Evolutionary conservation across 768 basidiomycete species (phyloP).

Genomic region (Hypsizygus marmoreus): DNA sequence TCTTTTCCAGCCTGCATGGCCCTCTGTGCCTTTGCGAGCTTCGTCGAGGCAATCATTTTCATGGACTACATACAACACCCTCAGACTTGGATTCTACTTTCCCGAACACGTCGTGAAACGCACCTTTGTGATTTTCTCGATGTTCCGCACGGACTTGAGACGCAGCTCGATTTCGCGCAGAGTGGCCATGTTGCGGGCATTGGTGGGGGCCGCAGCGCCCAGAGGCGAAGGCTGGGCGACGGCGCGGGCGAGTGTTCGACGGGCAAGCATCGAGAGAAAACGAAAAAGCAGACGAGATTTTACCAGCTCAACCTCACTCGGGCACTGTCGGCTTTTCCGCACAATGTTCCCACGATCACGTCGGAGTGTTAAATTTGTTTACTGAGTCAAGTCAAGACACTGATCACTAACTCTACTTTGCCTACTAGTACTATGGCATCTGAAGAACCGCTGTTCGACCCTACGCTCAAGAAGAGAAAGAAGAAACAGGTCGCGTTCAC

Average conservation of each 20-base stretch:
- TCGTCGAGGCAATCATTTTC: constrained; percentile 99
- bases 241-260: constrained; percentile 45
- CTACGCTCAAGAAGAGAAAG: constrained; percentile 84
- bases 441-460: constrained; percentile 81
- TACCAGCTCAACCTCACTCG: too few relatives aligned
- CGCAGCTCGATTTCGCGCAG: constrained; percentile 96
- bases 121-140: constrained; percentile 99
- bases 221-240: constrained; percentile 34
- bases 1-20: constrained; percentile 91
- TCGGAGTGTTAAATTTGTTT: constrained; percentile 23
- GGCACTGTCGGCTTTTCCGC: constrained; percentile 42
- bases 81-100: constrained; percentile 11
- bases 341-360: constrained; percentile 32
- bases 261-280: constrained; percentile 46
- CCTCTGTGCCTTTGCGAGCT: constrained; percentile 92
- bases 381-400: too few relatives aligned
- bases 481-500: constrained; percentile 86
- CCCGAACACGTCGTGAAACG: constrained; percentile 25
- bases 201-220: constrained; percentile 46
- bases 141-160: constrained; percentile 94
- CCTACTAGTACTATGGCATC: constrained; percentile 59
- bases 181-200: constrained; percentile 91
- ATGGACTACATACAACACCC: constrained; percentile 63
- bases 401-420: too few relatives aligned
- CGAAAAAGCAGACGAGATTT: constrained; percentile 18